Evolutionary conservation across 2,329 filamentous ascomycete genomes (phyloP), one percentile per base, ranked within the genome.

Genomic region (Trichophyton equinum): DNA sequence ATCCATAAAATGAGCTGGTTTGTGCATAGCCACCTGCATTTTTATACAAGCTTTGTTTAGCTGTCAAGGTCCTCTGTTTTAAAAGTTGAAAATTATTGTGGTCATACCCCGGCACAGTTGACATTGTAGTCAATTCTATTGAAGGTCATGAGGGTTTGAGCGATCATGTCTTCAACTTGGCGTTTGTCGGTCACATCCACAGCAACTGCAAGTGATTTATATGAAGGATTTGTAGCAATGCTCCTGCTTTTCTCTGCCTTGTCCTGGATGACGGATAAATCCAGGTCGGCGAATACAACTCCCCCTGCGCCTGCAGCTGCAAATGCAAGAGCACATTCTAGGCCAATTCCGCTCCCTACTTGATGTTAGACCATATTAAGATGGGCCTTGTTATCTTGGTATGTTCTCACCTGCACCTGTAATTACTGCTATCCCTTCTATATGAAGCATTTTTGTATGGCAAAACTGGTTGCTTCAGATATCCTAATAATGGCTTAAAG

Each of bases 81-180:
- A 22, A 36, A 9, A 61, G n/a, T 13, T 36, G 20, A 4, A 11
- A n/a, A 5, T 27, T 27, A 27, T 27, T 27, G 27, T 27, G 27
- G 27, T 20, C 53, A 46, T 62, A 67, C 65, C 2, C 68, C 65
- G 9, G 68, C 65, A 30, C 59, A 62, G 55, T 71, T 65, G 13
- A 70, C 65, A 40, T 56, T 58, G 57, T 70, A 69, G 53, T 72
- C 68, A 22, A 71, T 65, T 3, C 64, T 60, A 4, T 68, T 67
- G 58, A 70, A 68, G 25, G 62, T 57, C 11, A 61, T 58, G 15
- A 67, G 11, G 0, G 62, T 59, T 3, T 57, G 6, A 13, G 65
- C 58, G 13, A 73, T 62, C 65, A 73, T 68, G 0, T 38, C 36
- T 40, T 71, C 59, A 9, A 73, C 67, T 30, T 61, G 64, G 0